phyloP scores from a whole-genome alignment of 805 yeast genomes.

The Cyberlindnera xishuangbannaensis region DNA sequence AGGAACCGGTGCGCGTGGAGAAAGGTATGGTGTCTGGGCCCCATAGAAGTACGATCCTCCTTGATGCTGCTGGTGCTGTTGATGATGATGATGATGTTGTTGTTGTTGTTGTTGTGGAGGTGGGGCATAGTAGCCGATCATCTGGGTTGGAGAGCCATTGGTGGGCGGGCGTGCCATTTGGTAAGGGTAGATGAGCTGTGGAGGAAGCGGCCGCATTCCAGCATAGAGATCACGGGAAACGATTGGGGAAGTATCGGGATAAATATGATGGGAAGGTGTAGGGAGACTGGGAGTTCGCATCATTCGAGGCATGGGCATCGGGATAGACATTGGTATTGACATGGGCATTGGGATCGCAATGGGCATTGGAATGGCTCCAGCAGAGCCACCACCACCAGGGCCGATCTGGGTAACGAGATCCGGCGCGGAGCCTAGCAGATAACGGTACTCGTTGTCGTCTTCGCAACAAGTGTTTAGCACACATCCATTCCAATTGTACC shows the following conservation, averaged over 20 bases:
- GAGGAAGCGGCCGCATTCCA: background rate
- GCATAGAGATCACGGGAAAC: background rate
- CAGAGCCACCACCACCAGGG: background rate
- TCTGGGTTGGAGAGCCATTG: slow-evolving; percentile 2
- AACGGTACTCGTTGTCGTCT: background rate
- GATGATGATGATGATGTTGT: no score
- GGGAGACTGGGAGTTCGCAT: background rate
- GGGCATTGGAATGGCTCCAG: background rate
- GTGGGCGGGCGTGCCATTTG: slow-evolving; percentile 1
- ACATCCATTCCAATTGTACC: slow-evolving; percentile 16
- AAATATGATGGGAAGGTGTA: background rate
- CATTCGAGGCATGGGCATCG: slow-evolving; percentile 1
- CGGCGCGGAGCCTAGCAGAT: no score
- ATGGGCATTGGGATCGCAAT: background rate
- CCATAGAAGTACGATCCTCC: no score
- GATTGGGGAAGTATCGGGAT: background rate
- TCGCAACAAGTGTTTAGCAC: slow-evolving; percentile 4
- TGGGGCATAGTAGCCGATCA: slow-evolving; percentile 1
- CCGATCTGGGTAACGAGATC: no score
- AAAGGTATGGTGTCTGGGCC: slow-evolving; percentile 1
- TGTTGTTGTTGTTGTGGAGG: slow-evolving; percentile 5
- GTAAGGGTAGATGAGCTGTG: background rate
- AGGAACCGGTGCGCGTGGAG: slow-evolving; percentile 4
- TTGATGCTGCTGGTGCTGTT: no score
- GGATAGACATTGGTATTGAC: slow-evolving; percentile 3